Conservation (phyloP, 1,139 yeast genomes). For the Petasospora rhodanensis region DNA sequence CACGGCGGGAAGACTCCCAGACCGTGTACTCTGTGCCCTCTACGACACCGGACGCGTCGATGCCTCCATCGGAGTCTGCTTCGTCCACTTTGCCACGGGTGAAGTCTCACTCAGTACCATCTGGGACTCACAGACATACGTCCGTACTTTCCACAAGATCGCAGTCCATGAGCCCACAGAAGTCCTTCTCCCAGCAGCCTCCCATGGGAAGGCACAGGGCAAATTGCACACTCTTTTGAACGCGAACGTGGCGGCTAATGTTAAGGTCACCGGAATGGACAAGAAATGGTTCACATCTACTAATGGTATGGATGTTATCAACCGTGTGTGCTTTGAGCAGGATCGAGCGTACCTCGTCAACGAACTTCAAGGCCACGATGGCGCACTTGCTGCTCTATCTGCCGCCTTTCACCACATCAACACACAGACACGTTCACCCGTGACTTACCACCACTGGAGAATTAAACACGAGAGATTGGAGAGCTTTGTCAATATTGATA, state of each 20-base stretch:
- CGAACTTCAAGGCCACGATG: conserved; percentile 26
- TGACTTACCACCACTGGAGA: conserved; percentile 29
- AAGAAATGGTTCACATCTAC: conserved; percentile 26
- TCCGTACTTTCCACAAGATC: conserved; percentile 39
- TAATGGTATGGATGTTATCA: conserved; percentile 25
- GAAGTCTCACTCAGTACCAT: conserved; percentile 33
- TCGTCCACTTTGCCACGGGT: conserved; percentile 33
- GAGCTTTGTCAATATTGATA: conserved; percentile 39
- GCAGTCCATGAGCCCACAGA: conserved; percentile 35
- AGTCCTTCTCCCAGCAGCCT: conserved; percentile 32
- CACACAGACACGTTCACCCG: conserved; percentile 12
- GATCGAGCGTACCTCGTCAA: conserved; percentile 21
- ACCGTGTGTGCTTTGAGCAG: conserved; percentile 20
- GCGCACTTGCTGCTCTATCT: conserved; percentile 33
- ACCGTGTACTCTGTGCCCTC: conserved; percentile 28
- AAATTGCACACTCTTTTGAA: conserved; percentile 35
- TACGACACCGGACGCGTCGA: conserved; percentile 31
- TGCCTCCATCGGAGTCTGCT: conserved; percentile 33
- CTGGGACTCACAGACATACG: conserved; percentile 42
- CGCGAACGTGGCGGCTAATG: conserved; percentile 29
- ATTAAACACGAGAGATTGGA: conserved; percentile 37
- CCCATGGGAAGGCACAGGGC: conserved; percentile 29
- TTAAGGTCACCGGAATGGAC: conserved; percentile 26
- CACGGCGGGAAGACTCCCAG: no score
- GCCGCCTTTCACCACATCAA: conserved; percentile 28